Percentiles rank a stretch among this genome's conserved stretches.
These are phyloP conservation scores for Tetrapisispora nanseiensis DNA, from an alignment of 805 yeast species.

Conservation along the genomic window DNA sequence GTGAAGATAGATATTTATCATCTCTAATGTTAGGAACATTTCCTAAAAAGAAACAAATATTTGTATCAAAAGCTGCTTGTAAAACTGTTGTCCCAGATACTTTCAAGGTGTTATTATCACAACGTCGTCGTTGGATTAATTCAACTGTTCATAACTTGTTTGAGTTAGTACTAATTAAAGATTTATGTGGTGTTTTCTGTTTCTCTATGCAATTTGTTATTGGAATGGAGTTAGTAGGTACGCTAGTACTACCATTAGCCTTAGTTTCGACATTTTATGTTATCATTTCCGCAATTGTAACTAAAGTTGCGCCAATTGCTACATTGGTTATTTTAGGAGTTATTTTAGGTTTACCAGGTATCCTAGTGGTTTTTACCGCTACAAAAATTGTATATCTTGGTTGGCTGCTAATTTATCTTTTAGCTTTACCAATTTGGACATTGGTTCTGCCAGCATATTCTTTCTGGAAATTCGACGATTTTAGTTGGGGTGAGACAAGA, in stretches of 20 bases:
- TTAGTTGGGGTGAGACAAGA: conserved; percentile 94
- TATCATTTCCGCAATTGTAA: conserved; percentile 56
- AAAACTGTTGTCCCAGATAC: conserved; percentile 83
- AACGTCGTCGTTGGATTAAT: conserved; percentile 94
- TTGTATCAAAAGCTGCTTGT: conserved; percentile 86
- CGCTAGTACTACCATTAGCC: conserved; percentile 83
- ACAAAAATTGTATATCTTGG: conserved; percentile 59
- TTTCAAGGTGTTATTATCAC: conserved; percentile 72
- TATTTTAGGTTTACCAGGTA: conserved; percentile 79
- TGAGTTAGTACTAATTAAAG: conserved; percentile 76
- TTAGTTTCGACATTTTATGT: conserved; percentile 76
- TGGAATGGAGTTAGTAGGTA: conserved; percentile 74
- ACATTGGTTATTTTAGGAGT: conserved; percentile 68
- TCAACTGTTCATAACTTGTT: conserved; percentile 88
- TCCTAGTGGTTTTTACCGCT: conserved; percentile 71
- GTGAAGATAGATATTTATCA: conserved; percentile 82
- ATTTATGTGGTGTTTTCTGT: conserved; percentile 89
- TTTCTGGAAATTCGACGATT: conserved; percentile 92
- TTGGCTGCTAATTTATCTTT: conserved; percentile 70
- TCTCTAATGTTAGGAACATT: conserved; percentile 81
- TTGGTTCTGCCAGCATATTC: conserved; percentile 79
- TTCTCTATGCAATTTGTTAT: conserved; percentile 92
- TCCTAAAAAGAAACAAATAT: conserved; percentile 80
- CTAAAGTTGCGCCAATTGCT: conserved; percentile 66
- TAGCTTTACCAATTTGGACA: conserved; percentile 91